Base-by-base conservation (phyloP, 305 asterid species). In the Nicotiana rustica region DNA sequence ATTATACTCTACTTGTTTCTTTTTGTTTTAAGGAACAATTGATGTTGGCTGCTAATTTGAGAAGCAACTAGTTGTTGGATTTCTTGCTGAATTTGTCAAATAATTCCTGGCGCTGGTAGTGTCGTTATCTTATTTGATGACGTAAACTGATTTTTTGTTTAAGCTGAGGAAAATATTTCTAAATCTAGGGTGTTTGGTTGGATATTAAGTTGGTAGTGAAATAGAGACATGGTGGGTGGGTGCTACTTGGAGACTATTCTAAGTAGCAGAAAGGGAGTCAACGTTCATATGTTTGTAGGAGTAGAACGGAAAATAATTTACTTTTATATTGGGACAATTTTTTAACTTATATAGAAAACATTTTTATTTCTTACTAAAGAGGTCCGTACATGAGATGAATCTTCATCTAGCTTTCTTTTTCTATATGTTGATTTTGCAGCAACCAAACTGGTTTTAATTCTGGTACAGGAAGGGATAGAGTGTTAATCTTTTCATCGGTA, bases 41-140 rank as follows among this genome's bases (percentile, higher is more conserved):
- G 66, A 52, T 29, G 66, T 55, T 52, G 66, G 56, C 79, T 73
- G 44, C 64, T 73, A 14, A 73, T 49, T 73, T 55, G 49, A 4
- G 55, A 76, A 55, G 49, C 49, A 0, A 29, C 49, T 76, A 52
- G 49, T 76, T 76, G 17, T 55, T 55, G 66, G 66, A 55, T 76
- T 76, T 0, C 66, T 29, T 55, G 65, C 66, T 55, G 80, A 55
- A 76, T 29, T 15, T 29, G 80, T 29, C 66, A 76, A 75, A 76
- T 29, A 64, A 75, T 52, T 75, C 65, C 52, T 29, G 66, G 47
- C 31, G 44, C 17, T 73, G 79, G 29, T 75, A 29, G 10, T 29
- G 12, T 49, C 3, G 5, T 52, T 29, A 52, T 52, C 2, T 52
- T 52, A 8, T 52, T 52, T 75, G 36, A 17, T 33, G 10, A 52